Evolutionary conservation across 2,329 filamentous ascomycete genomes (phyloP).

Genomic region (Pseudogymnoascus sp.): DNA sequence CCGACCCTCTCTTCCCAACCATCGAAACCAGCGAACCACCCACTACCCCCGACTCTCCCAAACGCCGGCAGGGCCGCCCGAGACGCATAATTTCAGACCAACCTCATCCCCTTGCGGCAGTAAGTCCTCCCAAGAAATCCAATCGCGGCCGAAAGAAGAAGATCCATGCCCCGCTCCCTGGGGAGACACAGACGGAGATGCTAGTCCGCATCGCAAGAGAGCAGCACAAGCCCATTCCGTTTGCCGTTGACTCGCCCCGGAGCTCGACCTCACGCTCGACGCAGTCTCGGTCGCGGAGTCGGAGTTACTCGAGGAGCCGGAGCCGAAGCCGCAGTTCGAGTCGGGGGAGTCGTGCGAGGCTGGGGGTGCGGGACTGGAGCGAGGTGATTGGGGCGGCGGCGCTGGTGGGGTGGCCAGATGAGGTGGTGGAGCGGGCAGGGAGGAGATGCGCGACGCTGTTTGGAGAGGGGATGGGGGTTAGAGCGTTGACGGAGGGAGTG

Average conservation of each 20-base stretch:
- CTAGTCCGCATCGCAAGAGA: conserved; percentile 39
- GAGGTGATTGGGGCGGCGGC: conserved; percentile 75
- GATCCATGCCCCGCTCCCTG: conserved; percentile 35
- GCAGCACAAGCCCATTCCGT: conserved; percentile 13
- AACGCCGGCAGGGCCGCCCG: not conserved
- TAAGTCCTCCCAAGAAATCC: not conserved
- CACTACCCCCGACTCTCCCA: not conserved
- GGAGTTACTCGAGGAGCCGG: not conserved
- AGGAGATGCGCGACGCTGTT: conserved; percentile 72
- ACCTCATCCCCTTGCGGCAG: not conserved
- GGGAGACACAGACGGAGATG: conserved; percentile 41
- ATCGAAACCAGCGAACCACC: not conserved
- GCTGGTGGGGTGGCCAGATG: conserved; percentile 52
- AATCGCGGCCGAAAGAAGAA: conserved; percentile 31
- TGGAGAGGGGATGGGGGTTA: conserved; percentile 59
- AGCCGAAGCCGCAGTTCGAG: conserved; percentile 7
- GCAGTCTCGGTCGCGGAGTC: not conserved
- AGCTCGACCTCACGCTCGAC: not conserved
- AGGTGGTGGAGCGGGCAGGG: conserved; percentile 60
- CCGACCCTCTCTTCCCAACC: conserved; percentile 19
- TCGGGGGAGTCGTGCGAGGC: conserved; percentile 16
- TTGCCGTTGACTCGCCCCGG: not conserved
- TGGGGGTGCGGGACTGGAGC: conserved; percentile 66
- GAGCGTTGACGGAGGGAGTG: conserved; percentile 41
- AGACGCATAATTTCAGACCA: not conserved